Evolutionary conservation across 2,329 filamentous ascomycete species (phyloP), one percentile per base, ranked within the genome.

Genomic region (Dothistroma pini): DNA sequence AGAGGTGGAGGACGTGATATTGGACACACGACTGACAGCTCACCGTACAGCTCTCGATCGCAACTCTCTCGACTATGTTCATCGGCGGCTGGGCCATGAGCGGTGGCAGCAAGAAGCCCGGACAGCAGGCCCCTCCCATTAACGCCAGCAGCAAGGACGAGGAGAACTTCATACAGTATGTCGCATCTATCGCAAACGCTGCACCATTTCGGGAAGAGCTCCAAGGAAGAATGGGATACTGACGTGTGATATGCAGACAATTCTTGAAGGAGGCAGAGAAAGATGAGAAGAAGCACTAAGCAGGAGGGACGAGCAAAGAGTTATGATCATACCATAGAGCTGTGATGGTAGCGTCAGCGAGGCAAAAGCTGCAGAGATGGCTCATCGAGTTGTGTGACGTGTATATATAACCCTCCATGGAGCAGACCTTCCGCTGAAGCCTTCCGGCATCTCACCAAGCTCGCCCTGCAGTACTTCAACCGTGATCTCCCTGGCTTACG

Each of bases 121-220:
- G 78, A 65, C 69, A 75, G 66, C 73, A 78, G 63, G 77, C 76
- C 62, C 86, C 86, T 58, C 83, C 85, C 48, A 85, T 87, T 77
- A 84, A 86, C 72, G 85, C 86, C 57, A 78, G 79, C 71, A 87
- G 83, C 78, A 86, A 86, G 76, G 85, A 87, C 69, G 86, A 88
- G 78, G 86, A 87, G 78, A 81, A 82, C 71, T 88, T 88, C 75
- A 85, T 88, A 72, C 83, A 86, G 86, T 88, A 83, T 65, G 83
- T 79, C 7, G 52, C 4, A 21, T 9, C 25, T 6, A 29, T 29
- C 25, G 25, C 25, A 29, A 29, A 29, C 6, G 25, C 25, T 29
- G 3, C 6, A 29, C 6, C 25, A 29, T 3, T 29, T 29, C 51
- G 7, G 44, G 4, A 34, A 47, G 54, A 25, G 19, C 31, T 22